phyloP scores from a whole-genome alignment of 805 yeast species.

The Candida bentonensis region DNA sequence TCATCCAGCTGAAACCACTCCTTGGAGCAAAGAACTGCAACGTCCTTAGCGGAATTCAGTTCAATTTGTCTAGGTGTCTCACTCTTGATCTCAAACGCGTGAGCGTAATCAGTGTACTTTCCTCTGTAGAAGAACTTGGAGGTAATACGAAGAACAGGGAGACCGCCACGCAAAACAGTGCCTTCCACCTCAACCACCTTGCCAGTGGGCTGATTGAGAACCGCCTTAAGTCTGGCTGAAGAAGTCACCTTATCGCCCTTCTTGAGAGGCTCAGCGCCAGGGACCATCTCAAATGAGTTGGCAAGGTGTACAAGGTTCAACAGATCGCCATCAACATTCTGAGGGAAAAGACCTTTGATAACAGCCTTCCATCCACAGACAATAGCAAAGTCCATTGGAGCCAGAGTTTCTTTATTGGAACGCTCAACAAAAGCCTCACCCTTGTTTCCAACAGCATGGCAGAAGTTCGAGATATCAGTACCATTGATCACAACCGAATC shows the following conservation, averaged over 20 bases:
- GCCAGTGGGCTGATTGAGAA: constrained; percentile 82
- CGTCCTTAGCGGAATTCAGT: constrained; percentile 66
- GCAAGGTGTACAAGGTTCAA: constrained; percentile 88
- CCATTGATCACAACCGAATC: constrained; percentile 53
- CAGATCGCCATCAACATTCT: constrained; percentile 89
- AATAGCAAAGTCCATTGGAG: constrained; percentile 99
- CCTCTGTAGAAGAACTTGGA: constrained; percentile 97
- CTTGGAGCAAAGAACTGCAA: constrained; percentile 85
- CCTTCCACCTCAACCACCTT: constrained; percentile 94
- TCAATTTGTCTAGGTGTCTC: constrained; percentile 79
- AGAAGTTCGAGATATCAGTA: constrained; percentile 75
- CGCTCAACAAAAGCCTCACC: constrained; percentile 92
- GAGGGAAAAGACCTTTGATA: constrained; percentile 96
- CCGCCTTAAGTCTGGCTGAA: constrained; percentile 74
- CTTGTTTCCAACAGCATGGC: constrained; percentile 93
- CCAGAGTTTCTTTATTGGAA: constrained; percentile 57
- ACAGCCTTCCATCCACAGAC: constrained; percentile 98
- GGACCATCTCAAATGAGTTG: constrained; percentile 83
- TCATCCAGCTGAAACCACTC: constrained; percentile 91
- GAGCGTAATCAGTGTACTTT: constrained; percentile 68
- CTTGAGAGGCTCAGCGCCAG: constrained; percentile 81
- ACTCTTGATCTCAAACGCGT: constrained; percentile 76
- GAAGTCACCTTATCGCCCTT: constrained; percentile 78
- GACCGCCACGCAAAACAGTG: constrained; percentile 58
- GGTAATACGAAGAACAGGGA: constrained; percentile 83